Conservation (phyloP, 1,139 yeast species). For the Ogataea hybrid region DNA sequence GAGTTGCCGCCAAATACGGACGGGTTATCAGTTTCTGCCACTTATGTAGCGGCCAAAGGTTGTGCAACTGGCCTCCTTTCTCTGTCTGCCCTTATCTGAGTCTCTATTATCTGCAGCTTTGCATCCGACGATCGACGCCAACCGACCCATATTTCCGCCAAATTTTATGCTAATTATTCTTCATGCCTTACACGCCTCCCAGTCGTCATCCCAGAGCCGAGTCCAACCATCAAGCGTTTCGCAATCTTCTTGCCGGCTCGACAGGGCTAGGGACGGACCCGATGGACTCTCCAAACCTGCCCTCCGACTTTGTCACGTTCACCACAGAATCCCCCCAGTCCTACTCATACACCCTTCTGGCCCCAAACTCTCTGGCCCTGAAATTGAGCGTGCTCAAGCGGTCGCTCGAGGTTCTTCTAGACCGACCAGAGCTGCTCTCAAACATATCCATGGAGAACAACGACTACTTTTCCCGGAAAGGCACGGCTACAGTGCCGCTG, state of each 20-base stretch:
- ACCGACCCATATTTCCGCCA: constrained; percentile 10
- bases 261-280: neutral
- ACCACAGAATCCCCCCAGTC: constrained; percentile 84
- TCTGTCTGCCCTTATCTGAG: too few relatives aligned
- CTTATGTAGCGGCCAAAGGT: neutral
- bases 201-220: constrained; percentile 6
- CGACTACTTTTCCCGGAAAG: constrained; percentile 2
- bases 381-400: constrained; percentile 72
- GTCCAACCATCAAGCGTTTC: constrained; percentile 5
- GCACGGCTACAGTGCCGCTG: constrained; percentile 7
- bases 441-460: constrained; percentile 11
- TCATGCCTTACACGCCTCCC: constrained; percentile 12
- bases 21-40: too few relatives aligned
- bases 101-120: neutral
- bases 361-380: constrained; percentile 77
- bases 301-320: constrained; percentile 46
- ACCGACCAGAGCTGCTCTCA: constrained; percentile 52
- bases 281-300: neutral
- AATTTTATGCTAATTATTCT: constrained; percentile 7
- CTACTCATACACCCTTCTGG: constrained; percentile 77
- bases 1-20: too few relatives aligned
- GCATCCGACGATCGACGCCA: constrained; percentile 5
- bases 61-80: too few relatives aligned
- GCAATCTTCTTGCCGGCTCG: neutral
- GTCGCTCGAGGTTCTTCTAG: constrained; percentile 68